phyloP scores from a whole-genome alignment of 2,329 filamentous ascomycete genomes.

The Sporothrix dimorphospora region DNA sequence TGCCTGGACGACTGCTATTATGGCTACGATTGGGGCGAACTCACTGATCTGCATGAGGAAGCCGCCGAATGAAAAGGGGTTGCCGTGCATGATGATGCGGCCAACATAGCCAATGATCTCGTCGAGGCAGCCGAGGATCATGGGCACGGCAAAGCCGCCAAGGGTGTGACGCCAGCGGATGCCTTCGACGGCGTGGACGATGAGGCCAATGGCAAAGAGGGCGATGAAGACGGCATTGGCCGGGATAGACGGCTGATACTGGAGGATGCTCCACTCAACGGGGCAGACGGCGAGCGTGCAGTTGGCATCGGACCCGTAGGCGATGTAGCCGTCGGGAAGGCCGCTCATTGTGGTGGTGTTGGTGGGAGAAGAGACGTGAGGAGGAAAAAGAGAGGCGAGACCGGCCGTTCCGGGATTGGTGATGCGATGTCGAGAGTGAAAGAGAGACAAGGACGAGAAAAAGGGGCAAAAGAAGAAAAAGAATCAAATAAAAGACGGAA shows the following conservation, averaged over 20 bases:
- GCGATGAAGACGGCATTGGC: conserved; percentile 49
- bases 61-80: conserved; percentile 61
- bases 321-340: conserved; percentile 31
- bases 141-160: conserved; percentile 51
- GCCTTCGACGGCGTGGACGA: conserved; percentile 51
- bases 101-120: conserved; percentile 67
- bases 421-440: not conserved
- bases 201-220: conserved; percentile 52
- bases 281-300: conserved; percentile 55
- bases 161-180: conserved; percentile 50
- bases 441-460: not conserved
- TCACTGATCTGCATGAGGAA: conserved; percentile 69
- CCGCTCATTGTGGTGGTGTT: conserved; percentile 13
- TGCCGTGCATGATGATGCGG: conserved; percentile 58
- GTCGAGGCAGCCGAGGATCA: conserved; percentile 58
- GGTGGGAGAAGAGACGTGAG: not conserved
- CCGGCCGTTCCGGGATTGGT: not conserved
- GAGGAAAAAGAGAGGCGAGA: not conserved
- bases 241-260: conserved; percentile 51
- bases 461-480: not conserved
- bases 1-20: not conserved
- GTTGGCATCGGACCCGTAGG: conserved; percentile 53
- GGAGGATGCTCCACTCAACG: conserved; percentile 50
- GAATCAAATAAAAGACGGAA: not conserved
- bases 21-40: conserved; percentile 32